Evolutionary conservation across 306 rosid species (phyloP).

Genomic region (Inga leiocalycina): DNA sequence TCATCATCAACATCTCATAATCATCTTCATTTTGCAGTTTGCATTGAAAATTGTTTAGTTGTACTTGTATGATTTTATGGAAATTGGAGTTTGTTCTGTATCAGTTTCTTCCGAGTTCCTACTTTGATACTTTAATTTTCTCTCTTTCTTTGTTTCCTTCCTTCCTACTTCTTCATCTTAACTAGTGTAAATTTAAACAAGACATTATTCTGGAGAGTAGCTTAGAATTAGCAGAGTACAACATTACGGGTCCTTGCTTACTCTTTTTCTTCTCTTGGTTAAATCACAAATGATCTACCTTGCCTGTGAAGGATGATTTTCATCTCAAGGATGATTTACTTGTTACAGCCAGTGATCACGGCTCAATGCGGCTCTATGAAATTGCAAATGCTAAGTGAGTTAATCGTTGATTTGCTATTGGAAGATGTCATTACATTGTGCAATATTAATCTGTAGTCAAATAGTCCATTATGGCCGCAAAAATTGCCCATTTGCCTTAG

Average conservation of each 20-base stretch:
- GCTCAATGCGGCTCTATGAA: no score
- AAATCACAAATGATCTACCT: conserved; percentile 14
- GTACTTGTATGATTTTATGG: neutral
- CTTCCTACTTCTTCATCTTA: neutral
- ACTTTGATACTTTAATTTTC: neutral
- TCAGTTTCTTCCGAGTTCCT: neutral
- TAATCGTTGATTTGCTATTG: no score
- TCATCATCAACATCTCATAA: neutral
- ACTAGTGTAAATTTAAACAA: neutral
- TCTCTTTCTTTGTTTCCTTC: neutral
- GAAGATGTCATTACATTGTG: no score
- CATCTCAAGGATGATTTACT: no score
- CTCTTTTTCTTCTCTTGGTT: neutral
- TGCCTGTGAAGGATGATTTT: neutral
- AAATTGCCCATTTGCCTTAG: no score
- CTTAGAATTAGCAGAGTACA: conserved; percentile 27
- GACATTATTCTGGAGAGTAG: conserved; percentile 1
- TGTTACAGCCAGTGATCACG: no score
- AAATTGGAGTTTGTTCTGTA: neutral
- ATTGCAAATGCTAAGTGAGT: no score
- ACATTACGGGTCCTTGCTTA: conserved; percentile 5
- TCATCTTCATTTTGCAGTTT: neutral
- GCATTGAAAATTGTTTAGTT: conserved; percentile 1
- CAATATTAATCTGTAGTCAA: no score
- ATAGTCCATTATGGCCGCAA: no score